phyloP scores from a whole-genome alignment of 139 green algal species.

The Nannochloris sp. region DNA sequence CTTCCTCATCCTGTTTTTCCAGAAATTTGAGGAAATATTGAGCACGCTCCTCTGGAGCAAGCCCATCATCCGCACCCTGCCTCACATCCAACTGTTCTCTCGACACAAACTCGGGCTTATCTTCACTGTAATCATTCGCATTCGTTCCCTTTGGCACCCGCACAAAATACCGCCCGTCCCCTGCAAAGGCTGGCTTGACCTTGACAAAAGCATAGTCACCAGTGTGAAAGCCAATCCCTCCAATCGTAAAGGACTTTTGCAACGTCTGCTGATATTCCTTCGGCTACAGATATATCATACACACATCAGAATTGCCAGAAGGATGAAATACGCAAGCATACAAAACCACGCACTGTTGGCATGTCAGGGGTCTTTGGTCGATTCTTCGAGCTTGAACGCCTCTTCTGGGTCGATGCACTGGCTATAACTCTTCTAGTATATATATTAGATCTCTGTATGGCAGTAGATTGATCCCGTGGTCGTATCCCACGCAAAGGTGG shows the following conservation, averaged over 20 bases:
- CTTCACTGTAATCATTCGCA: not conserved
- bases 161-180: constrained; percentile 81
- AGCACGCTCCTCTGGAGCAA: not conserved
- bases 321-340: too few relatives aligned
- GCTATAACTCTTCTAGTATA: too few relatives aligned
- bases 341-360: too few relatives aligned
- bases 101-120: constrained; percentile 1
- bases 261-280: constrained; percentile 65
- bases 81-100: constrained; percentile 1
- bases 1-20: not conserved
- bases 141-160: constrained; percentile 41
- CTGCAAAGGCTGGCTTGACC: constrained; percentile 63
- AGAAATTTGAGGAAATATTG: constrained; percentile 10
- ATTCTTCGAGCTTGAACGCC: too few relatives aligned
- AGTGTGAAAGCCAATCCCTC: constrained; percentile 64
- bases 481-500: too few relatives aligned
- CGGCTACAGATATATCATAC: constrained; percentile 9
- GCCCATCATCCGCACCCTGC: not conserved
- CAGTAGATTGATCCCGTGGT: too few relatives aligned
- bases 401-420: too few relatives aligned
- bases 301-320: too few relatives aligned
- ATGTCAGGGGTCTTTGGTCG: too few relatives aligned
- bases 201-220: constrained; percentile 61
- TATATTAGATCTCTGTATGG: too few relatives aligned
- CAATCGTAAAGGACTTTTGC: constrained; percentile 59